Percentiles rank a stretch among this genome's conserved stretches.
Evolutionary conservation across 768 basidiomycete genomes (phyloP).

Genomic region (Saitozyma podzolica): DNA sequence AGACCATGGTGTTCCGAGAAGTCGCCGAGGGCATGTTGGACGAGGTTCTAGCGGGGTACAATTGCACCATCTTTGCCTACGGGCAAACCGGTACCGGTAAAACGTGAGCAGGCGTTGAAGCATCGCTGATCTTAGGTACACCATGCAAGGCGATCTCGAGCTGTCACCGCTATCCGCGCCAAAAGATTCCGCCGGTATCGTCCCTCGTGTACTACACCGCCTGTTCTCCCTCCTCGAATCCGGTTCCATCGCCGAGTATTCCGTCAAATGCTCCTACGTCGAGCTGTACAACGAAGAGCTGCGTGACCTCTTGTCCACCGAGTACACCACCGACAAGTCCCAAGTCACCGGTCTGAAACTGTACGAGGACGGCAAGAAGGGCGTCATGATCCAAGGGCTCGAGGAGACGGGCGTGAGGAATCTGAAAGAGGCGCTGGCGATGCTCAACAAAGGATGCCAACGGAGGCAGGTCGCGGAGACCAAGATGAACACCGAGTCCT

Average conservation of each 20-base stretch:
- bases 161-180: slow-evolving; percentile 68
- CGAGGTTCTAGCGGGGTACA: slow-evolving; percentile 93
- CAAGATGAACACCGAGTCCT: slow-evolving; percentile 80
- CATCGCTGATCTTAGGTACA: slow-evolving; percentile 58
- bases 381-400: slow-evolving; percentile 89
- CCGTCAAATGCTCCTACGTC: slow-evolving; percentile 89
- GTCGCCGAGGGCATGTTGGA: slow-evolving; percentile 90
- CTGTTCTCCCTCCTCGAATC: slow-evolving; percentile 82
- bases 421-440: slow-evolving; percentile 74
- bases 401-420: slow-evolving; percentile 85
- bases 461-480: slow-evolving; percentile 91
- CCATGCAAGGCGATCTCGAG: slow-evolving; percentile 87
- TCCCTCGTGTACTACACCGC: slow-evolving; percentile 87
- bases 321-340: slow-evolving; percentile 55
- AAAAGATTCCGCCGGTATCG: slow-evolving; percentile 87
- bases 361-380: slow-evolving; percentile 84
- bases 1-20: slow-evolving; percentile 87
- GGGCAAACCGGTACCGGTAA: slow-evolving; percentile 99
- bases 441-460: slow-evolving; percentile 85
- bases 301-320: slow-evolving; percentile 81
- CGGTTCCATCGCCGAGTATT: slow-evolving; percentile 71
- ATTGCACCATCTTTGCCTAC: slow-evolving; percentile 96
- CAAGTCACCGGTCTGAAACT: slow-evolving; percentile 67
- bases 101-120: slow-evolving; percentile 64
- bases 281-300: slow-evolving; percentile 99